phyloP scores from a whole-genome alignment of 129 eudicot genomes.

The Tagetes patula region DNA sequence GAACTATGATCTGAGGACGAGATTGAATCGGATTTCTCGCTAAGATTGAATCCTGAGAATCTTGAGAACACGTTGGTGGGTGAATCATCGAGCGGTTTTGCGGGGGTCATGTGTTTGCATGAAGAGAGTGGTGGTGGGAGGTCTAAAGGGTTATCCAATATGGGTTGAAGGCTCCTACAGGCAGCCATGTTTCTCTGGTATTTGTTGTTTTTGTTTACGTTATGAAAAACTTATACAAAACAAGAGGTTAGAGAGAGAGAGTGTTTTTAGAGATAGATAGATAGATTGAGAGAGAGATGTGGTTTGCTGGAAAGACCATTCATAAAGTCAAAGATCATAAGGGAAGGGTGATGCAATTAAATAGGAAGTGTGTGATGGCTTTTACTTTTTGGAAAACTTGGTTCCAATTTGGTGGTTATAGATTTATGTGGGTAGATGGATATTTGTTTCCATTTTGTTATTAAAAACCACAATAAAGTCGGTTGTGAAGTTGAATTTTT shows the following conservation, averaged over 20 bases:
- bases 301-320: slow-evolving; percentile 32
- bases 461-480: not conserved
- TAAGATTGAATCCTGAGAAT: slow-evolving; percentile 57
- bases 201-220: slow-evolving; percentile 5
- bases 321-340: slow-evolving; percentile 44
- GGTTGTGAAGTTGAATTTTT: not conserved
- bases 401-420: slow-evolving; percentile 44
- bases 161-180: slow-evolving; percentile 71
- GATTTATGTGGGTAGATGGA: slow-evolving; percentile 39
- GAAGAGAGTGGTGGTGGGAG: slow-evolving; percentile 45
- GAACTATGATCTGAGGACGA: slow-evolving; percentile 40
- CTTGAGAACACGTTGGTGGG: slow-evolving; percentile 37
- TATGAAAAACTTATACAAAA: slow-evolving; percentile 25
- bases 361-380: slow-evolving; percentile 41
- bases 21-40: slow-evolving; percentile 32
- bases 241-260: slow-evolving; percentile 33
- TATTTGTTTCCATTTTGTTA: slow-evolving; percentile 34
- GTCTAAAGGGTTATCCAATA: slow-evolving; percentile 57
- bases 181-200: slow-evolving; percentile 58
- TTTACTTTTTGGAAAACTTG: slow-evolving; percentile 26
- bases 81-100: slow-evolving; percentile 25
- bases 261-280: slow-evolving; percentile 15
- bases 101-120: slow-evolving; percentile 46
- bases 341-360: slow-evolving; percentile 46
- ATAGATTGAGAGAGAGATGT: not conserved